A percentile compares a stretch with the other conserved stretches of the same genome.
These are phyloP conservation scores for Colletotrichum sp. DNA, from an alignment of 2,329 filamentous ascomycete species.

Conservation along the genomic window DNA sequence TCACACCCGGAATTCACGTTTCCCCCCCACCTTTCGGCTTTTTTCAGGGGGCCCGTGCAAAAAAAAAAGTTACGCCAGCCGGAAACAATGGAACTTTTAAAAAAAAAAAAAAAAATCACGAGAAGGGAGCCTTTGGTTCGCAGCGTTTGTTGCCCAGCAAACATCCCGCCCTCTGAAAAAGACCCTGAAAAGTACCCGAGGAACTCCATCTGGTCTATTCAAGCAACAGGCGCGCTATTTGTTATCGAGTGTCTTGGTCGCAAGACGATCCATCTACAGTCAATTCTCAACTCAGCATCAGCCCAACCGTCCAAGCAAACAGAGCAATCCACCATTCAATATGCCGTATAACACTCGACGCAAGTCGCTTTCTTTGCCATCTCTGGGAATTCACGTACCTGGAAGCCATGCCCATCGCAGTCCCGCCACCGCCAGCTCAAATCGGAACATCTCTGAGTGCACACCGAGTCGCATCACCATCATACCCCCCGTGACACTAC, in stretches of 20 bases:
- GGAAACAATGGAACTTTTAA: background rate
- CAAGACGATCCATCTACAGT: background rate
- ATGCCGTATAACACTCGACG: conserved; percentile 98
- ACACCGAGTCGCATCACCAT: conserved; percentile 15
- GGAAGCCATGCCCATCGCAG: conserved; percentile 66
- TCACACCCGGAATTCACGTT: too few species aligned
- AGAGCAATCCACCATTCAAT: background rate
- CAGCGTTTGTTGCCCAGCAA: background rate
- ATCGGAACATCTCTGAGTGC: conserved; percentile 22
- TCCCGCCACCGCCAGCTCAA: conserved; percentile 49
- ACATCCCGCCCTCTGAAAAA: background rate
- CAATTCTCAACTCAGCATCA: background rate
- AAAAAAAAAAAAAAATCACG: background rate
- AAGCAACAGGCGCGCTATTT: background rate
- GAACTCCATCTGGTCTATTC: background rate
- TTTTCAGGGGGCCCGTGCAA: background rate
- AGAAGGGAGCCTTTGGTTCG: background rate
- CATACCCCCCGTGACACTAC: conserved; percentile 33
- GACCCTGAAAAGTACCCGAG: background rate
- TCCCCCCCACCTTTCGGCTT: too few species aligned
- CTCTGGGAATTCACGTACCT: conserved; percentile 88
- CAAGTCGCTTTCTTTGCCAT: conserved; percentile 92
- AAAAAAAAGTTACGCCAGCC: background rate
- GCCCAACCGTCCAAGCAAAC: background rate
- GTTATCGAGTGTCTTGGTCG: background rate